These are phyloP conservation scores for Dryadomyces sulphureus DNA, from an alignment of 2,329 filamentous ascomycete species.

Conservation along the genomic window DNA sequence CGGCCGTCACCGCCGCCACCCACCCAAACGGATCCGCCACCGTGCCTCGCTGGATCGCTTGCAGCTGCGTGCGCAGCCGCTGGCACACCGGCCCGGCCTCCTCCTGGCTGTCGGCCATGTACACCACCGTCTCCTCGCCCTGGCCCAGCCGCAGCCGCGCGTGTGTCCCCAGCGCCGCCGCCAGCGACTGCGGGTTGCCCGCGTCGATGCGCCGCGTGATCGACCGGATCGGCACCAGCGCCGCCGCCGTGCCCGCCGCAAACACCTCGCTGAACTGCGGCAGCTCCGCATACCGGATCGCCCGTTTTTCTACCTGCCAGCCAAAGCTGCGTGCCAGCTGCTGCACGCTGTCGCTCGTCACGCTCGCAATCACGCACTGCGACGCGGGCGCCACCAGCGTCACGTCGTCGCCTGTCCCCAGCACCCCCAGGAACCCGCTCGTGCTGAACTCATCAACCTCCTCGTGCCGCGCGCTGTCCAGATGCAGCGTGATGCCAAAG, in stretches of 20 bases:
- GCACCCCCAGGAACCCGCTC: constrained; percentile 77
- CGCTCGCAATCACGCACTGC: constrained; percentile 72
- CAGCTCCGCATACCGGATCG: constrained; percentile 50
- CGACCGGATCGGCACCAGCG: constrained; percentile 79
- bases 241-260: constrained; percentile 82
- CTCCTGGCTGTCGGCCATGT: constrained; percentile 38
- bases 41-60: constrained; percentile 76
- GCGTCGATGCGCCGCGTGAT: constrained; percentile 52
- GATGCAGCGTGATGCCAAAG: constrained; percentile 86
- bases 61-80: constrained; percentile 59
- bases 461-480: constrained; percentile 70
- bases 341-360: constrained; percentile 67
- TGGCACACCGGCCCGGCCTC: constrained; percentile 61
- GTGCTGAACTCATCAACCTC: constrained; percentile 96
- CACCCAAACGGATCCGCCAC: constrained; percentile 64
- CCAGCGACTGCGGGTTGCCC: constrained; percentile 24
- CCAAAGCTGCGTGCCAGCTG: constrained; percentile 64
- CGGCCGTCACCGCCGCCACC: constrained; percentile 35
- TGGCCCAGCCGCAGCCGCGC: constrained; percentile 22
- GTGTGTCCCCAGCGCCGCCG: constrained; percentile 14
- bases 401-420: constrained; percentile 37
- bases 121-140: constrained; percentile 35
- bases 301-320: constrained; percentile 67
- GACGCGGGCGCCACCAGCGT: constrained; percentile 81
- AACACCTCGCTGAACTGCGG: constrained; percentile 56